Conservation (phyloP, 139 green algal species). For the Pleodorina starrii region DNA sequence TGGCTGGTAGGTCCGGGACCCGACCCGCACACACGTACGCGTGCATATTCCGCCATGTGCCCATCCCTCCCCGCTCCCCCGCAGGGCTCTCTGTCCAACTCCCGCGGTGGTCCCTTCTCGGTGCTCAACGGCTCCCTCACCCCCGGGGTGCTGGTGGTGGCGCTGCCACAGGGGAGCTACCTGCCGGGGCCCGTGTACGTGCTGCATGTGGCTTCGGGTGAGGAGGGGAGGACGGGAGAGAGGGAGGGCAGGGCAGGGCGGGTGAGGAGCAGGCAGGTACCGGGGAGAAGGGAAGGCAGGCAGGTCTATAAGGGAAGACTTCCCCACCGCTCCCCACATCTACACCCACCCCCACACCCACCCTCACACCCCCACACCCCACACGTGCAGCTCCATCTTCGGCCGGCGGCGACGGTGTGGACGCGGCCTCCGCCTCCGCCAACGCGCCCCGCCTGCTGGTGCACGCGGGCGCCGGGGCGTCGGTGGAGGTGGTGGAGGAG, state of each 20-base stretch:
- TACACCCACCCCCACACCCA: neutral
- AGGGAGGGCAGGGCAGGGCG: neutral
- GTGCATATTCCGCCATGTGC: no score
- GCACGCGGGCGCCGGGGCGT: conserved; percentile 48
- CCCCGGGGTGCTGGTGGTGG: conserved; percentile 75
- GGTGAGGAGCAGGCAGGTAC: neutral
- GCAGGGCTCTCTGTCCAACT: conserved; percentile 73
- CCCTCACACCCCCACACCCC: neutral
- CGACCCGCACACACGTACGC: no score
- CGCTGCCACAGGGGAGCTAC: conserved; percentile 61
- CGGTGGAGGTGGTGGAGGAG: conserved; percentile 86
- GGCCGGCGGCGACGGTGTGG: no score
- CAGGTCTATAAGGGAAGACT: neutral
- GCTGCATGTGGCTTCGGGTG: conserved; percentile 56
- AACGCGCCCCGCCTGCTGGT: conserved; percentile 77
- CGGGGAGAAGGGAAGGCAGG: neutral
- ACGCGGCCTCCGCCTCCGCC: neutral
- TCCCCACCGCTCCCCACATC: neutral
- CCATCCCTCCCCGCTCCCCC: neutral
- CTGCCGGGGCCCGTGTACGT: conserved; percentile 80
- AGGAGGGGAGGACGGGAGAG: no score
- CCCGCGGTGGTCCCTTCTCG: conserved; percentile 81
- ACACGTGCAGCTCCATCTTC: neutral
- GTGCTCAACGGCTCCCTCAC: conserved; percentile 81
- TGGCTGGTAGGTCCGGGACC: no score